Evolutionary conservation across 805 yeast species (phyloP).

Genomic region (Metschnikowia lunata): DNA sequence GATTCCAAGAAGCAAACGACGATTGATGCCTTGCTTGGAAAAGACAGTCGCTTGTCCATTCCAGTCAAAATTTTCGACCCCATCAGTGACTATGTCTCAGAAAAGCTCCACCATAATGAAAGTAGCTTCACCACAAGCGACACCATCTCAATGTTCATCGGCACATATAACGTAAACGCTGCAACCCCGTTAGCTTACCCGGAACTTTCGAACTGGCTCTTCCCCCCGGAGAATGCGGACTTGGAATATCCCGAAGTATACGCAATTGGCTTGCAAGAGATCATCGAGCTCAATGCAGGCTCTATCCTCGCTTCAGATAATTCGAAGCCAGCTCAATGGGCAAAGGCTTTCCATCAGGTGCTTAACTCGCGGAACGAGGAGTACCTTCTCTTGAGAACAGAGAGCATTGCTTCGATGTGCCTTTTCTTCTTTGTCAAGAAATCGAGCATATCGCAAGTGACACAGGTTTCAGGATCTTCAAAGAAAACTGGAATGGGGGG

Average conservation of each 20-base stretch:
- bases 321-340: constrained; percentile 79
- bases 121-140: constrained; percentile 56
- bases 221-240: constrained; percentile 53
- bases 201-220: constrained; percentile 75
- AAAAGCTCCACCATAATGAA: constrained; percentile 48
- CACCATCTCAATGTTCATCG: constrained; percentile 64
- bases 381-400: constrained; percentile 66
- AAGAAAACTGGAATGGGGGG: constrained; percentile 97
- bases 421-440: constrained; percentile 60
- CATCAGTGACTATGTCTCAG: constrained; percentile 74
- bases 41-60: constrained; percentile 58
- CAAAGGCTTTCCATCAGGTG: constrained; percentile 55
- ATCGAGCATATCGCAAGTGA: constrained; percentile 41
- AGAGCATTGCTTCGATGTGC: constrained; percentile 67
- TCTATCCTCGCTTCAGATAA: constrained; percentile 83
- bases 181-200: constrained; percentile 40
- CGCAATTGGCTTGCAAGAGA: constrained; percentile 90
- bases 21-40: constrained; percentile 81
- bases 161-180: constrained; percentile 88
- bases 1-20: constrained; percentile 89
- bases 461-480: constrained; percentile 88
- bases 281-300: constrained; percentile 88
- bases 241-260: constrained; percentile 66
- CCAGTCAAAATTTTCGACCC: constrained; percentile 84
- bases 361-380: constrained; percentile 45